These are phyloP conservation scores for Aristolochia californica DNA, from an alignment of 164 flowering plant species.

Conservation along the genomic window DNA sequence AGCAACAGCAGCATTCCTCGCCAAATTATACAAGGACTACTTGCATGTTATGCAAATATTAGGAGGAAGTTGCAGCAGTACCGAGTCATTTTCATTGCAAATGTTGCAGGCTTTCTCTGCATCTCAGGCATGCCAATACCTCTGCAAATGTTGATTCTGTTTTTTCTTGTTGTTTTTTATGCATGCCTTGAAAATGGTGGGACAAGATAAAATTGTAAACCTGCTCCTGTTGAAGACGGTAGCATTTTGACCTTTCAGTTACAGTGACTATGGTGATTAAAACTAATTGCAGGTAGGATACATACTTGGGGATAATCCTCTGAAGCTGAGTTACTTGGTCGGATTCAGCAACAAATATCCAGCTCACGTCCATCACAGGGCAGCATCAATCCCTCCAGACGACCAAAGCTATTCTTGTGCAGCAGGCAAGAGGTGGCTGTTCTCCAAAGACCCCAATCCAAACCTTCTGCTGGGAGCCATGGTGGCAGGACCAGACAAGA, in stretches of 20 bases:
- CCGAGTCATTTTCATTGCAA: constrained; percentile 16
- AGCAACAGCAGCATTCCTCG: constrained; percentile 56
- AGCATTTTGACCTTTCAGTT: background rate
- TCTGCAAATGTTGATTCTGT: background rate
- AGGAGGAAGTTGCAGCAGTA: constrained; percentile 25
- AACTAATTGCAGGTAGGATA: constrained; percentile 33
- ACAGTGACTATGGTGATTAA: background rate
- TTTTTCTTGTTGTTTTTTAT: background rate
- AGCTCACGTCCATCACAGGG: constrained; percentile 47
- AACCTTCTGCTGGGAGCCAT: constrained; percentile 44
- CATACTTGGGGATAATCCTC: constrained; percentile 66
- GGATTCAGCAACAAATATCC: constrained; percentile 48
- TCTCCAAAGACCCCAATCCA: constrained; percentile 36
- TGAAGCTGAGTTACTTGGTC: constrained; percentile 63
- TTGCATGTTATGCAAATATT: constrained; percentile 21
- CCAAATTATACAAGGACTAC: constrained; percentile 51
- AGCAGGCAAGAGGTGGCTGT: constrained; percentile 40
- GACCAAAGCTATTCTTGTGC: constrained; percentile 26
- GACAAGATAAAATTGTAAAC: too few species aligned
- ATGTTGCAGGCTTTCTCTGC: constrained; percentile 34
- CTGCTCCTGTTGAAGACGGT: background rate
- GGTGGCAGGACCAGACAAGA: constrained; percentile 55
- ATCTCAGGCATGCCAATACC: constrained; percentile 34
- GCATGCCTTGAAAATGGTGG: too few species aligned
- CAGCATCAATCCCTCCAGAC: constrained; percentile 53